A percentile compares a stretch with the other conserved stretches of the same genome.
Conservation (phyloP, 2,329 filamentous ascomycete species). For the Epichloe aotearoae region DNA sequence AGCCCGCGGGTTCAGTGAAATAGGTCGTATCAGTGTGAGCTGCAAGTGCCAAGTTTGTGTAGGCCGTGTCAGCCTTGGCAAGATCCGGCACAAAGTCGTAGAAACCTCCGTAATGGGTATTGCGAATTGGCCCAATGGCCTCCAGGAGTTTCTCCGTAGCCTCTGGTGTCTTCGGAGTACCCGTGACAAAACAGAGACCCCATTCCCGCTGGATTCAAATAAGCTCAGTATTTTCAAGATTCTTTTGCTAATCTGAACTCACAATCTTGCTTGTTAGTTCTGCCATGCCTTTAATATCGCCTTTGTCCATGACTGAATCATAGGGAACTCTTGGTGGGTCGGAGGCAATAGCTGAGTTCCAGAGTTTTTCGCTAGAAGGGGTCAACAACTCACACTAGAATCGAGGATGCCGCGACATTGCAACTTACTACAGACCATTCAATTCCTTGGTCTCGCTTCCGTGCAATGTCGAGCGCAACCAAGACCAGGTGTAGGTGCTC, state of each 20-base stretch:
- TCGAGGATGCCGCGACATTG: background rate
- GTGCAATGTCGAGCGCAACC: constrained; percentile 14
- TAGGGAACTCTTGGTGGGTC: constrained; percentile 47
- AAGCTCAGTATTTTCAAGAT: background rate
- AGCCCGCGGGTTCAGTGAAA: constrained; percentile 79
- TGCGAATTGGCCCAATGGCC: constrained; percentile 72
- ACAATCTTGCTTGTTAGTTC: constrained; percentile 54
- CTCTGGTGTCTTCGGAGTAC: constrained; percentile 52
- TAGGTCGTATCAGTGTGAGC: constrained; percentile 94
- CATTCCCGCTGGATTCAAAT: constrained; percentile 37
- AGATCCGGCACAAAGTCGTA: constrained; percentile 83
- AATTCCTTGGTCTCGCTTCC: constrained; percentile 23
- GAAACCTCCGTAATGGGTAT: constrained; percentile 76
- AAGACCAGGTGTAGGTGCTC: constrained; percentile 53
- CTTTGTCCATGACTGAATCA: constrained; percentile 41
- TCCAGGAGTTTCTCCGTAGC: constrained; percentile 64
- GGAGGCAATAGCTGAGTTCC: constrained; percentile 19
- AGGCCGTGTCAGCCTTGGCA: constrained; percentile 78
- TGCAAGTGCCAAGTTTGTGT: constrained; percentile 70
- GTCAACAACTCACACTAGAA: background rate
- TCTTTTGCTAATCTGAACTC: constrained; percentile 11
- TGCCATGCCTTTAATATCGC: constrained; percentile 38
- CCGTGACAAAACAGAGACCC: constrained; percentile 68
- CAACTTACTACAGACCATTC: constrained; percentile 5
- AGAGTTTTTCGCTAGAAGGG: constrained; percentile 8